Conservation (phyloP, 2,329 filamentous ascomycete genomes). For the Aspergillus quadricinctus region DNA sequence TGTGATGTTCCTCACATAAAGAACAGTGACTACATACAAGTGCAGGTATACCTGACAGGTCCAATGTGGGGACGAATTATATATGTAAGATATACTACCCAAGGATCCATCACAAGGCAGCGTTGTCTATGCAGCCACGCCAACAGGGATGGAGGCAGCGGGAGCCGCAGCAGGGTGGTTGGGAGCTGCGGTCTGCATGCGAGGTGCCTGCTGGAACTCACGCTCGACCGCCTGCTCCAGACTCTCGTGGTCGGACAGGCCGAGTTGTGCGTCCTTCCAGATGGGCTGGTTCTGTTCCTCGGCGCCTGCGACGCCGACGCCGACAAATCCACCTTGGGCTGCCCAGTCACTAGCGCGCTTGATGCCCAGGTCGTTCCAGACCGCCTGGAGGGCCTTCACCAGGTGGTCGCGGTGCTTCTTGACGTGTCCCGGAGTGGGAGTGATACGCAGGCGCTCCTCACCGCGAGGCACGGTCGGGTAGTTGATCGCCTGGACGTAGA, state of each 20-base stretch:
- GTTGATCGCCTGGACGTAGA: conserved; percentile 99
- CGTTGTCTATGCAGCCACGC: conserved; percentile 25
- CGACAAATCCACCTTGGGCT: conserved; percentile 85
- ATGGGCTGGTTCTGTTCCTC: conserved; percentile 63
- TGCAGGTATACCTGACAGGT: background rate
- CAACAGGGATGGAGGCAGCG: conserved; percentile 19
- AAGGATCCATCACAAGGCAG: background rate
- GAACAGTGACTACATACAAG: background rate
- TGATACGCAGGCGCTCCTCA: conserved; percentile 95
- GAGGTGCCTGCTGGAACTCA: conserved; percentile 24
- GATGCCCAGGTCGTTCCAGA: conserved; percentile 84
- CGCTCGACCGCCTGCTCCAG: conserved; percentile 55
- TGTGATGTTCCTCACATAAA: background rate
- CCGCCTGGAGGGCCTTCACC: conserved; percentile 74
- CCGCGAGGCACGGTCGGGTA: conserved; percentile 97
- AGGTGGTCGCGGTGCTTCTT: conserved; percentile 82
- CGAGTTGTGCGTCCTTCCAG: conserved; percentile 88
- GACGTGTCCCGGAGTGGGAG: conserved; percentile 87
- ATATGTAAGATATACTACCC: background rate
- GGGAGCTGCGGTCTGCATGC: conserved; percentile 22
- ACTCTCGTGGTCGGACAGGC: conserved; percentile 57
- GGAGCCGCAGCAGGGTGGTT: conserved; percentile 18
- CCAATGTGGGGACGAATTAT: background rate
- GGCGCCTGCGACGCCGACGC: conserved; percentile 71
- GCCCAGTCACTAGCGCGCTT: conserved; percentile 94